These are phyloP conservation scores for Saccharum hybrid DNA, from an alignment of 202 grass and related monocot species.

Conservation along the genomic window DNA sequence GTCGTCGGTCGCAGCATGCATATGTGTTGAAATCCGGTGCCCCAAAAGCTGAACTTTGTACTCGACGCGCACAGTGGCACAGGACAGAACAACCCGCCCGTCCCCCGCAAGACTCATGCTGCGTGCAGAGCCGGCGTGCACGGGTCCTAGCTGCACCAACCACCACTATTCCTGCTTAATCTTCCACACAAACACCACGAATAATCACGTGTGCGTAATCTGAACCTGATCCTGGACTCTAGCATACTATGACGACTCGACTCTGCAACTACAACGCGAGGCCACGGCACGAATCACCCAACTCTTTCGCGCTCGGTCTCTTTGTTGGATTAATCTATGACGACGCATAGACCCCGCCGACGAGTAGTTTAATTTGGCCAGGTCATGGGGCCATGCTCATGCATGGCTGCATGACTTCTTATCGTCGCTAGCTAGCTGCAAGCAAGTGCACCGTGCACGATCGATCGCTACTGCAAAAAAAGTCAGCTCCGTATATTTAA, in stretches of 20 bases:
- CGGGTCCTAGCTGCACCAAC: neutral
- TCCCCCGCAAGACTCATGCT: constrained; percentile 35
- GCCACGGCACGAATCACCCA: constrained; percentile 34
- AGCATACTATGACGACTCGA: neutral
- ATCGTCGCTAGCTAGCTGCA: too few species aligned
- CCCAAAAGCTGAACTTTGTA: constrained; percentile 1
- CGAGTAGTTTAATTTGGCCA: neutral
- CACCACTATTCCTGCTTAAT: constrained; percentile 20
- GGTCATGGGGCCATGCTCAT: constrained; percentile 7
- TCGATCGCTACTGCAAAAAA: neutral
- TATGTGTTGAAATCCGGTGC: neutral
- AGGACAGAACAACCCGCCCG: constrained; percentile 19
- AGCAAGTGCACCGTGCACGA: too few species aligned
- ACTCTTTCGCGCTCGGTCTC: neutral
- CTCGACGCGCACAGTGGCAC: neutral
- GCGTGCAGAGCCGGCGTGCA: neutral
- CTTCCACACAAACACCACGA: neutral
- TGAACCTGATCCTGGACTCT: constrained; percentile 40
- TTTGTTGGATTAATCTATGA: constrained; percentile 24
- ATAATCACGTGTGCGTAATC: neutral
- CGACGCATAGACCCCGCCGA: neutral
- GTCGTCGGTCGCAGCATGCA: neutral
- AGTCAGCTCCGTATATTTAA: constrained; percentile 35
- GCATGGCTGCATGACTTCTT: neutral
- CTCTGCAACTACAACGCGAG: neutral